phyloP scores from a whole-genome alignment of 1,139 yeast species.

The Candida anutae region DNA sequence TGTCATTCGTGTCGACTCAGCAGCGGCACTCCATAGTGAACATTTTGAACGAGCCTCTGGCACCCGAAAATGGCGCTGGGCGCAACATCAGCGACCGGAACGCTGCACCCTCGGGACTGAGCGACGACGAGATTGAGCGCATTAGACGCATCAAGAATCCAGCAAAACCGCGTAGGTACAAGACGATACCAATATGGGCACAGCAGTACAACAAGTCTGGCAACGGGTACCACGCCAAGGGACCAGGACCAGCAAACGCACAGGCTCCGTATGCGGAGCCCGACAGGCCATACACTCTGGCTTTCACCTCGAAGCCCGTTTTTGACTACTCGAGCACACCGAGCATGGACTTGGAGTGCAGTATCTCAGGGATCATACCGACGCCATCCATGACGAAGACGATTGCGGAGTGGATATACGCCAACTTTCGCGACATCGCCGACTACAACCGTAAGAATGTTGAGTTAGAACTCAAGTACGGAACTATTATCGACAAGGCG shows the following conservation, averaged over 20 bases:
- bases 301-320: constrained; percentile 19
- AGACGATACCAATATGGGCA: constrained; percentile 76
- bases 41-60: constrained; percentile 12
- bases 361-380: constrained; percentile 69
- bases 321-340: constrained; percentile 28
- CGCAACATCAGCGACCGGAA: background rate
- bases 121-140: constrained; percentile 10
- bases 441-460: constrained; percentile 52
- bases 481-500: constrained; percentile 61
- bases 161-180: constrained; percentile 56
- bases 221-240: background rate
- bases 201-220: constrained; percentile 11
- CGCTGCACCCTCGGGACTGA: background rate
- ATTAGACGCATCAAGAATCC: constrained; percentile 11
- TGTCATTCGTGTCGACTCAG: constrained; percentile 1
- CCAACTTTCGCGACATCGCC: constrained; percentile 59
- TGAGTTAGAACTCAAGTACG: constrained; percentile 80
- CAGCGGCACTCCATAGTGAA: constrained; percentile 17
- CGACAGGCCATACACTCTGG: constrained; percentile 2
- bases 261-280: too few relatives aligned
- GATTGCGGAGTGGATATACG: constrained; percentile 85
- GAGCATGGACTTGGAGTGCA: constrained; percentile 43
- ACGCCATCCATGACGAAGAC: constrained; percentile 76
- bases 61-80: background rate
- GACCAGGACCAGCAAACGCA: constrained; percentile 6